These are phyloP conservation scores for Lippia alba DNA, from an alignment of 305 asterid genomes.

Conservation along the genomic window DNA sequence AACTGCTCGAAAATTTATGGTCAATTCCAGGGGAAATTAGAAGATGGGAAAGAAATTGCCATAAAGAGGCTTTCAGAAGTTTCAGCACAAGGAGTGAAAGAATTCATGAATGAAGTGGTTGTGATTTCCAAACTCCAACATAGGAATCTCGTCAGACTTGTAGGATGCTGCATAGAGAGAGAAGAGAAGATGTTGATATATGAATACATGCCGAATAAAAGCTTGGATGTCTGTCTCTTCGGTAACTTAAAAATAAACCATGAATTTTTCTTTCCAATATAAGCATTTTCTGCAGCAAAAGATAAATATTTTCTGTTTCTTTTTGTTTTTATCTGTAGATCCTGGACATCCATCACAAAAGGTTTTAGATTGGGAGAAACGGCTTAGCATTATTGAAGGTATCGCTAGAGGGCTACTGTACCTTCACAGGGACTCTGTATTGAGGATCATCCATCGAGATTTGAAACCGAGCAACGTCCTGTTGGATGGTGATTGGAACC, in stretches of 20 bases:
- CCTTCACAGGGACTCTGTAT: constrained; percentile 57
- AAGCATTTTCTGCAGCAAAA: no score
- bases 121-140: constrained; percentile 53
- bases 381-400: constrained; percentile 48
- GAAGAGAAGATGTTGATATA: constrained; percentile 36
- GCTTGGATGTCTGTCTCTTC: constrained; percentile 44
- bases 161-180: constrained; percentile 45
- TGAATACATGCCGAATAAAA: constrained; percentile 27
- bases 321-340: constrained; percentile 4
- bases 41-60: constrained; percentile 50
- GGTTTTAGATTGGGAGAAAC: constrained; percentile 45
- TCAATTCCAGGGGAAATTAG: constrained; percentile 44
- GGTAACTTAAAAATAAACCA: constrained; percentile 24
- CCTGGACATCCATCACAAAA: constrained; percentile 30
- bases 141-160: constrained; percentile 42
- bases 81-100: constrained; percentile 44
- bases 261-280: constrained; percentile 30
- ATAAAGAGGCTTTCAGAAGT: constrained; percentile 51
- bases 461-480: constrained; percentile 45
- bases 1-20: constrained; percentile 23
- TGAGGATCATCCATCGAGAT: constrained; percentile 16
- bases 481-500: constrained; percentile 42
- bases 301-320: neutral
- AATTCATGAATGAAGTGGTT: constrained; percentile 50
- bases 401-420: constrained; percentile 57